A percentile compares a stretch with the other conserved stretches of the same genome.
Evolutionary conservation across 192 early-diverging fungal species (phyloP).

Genomic region (Dissophora globulifera): DNA sequence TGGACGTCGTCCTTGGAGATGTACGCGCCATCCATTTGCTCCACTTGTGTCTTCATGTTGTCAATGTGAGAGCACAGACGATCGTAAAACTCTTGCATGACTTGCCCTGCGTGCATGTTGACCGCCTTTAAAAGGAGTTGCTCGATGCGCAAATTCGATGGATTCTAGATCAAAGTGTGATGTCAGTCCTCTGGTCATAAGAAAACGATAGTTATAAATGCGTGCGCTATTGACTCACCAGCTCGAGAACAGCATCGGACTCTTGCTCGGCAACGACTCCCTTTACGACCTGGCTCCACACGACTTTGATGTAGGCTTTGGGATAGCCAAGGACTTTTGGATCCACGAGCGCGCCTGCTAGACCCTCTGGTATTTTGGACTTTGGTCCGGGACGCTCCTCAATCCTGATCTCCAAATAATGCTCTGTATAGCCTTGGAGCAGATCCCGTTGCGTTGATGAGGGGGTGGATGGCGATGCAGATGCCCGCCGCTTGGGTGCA

Average conservation of each 20-base stretch:
- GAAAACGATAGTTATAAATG: too few relatives aligned
- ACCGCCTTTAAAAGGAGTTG: slow-evolving; percentile 56
- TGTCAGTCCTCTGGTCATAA: too few relatives aligned
- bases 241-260: slow-evolving; percentile 11
- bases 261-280: slow-evolving; percentile 22
- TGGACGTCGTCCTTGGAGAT: slow-evolving; percentile 30
- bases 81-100: slow-evolving; percentile 57
- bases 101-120: slow-evolving; percentile 52
- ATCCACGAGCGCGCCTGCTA: slow-evolving; percentile 47
- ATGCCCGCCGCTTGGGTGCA: slow-evolving; percentile 25
- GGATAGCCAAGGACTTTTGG: slow-evolving; percentile 60
- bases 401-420: slow-evolving; percentile 46
- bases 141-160: slow-evolving; percentile 57
- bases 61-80: slow-evolving; percentile 53
- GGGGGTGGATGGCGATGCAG: slow-evolving; percentile 4
- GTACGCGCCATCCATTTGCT: slow-evolving; percentile 26
- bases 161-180: slow-evolving; percentile 30
- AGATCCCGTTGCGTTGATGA: not conserved
- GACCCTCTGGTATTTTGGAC: slow-evolving; percentile 30
- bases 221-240: too few relatives aligned
- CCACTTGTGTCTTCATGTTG: slow-evolving; percentile 36
- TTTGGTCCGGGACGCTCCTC: slow-evolving; percentile 20
- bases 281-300: slow-evolving; percentile 54
- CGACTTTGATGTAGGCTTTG: slow-evolving; percentile 53
- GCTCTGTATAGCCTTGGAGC: slow-evolving; percentile 2